phyloP scores from a whole-genome alignment of 1,284 basidiomycete species.

The Singerocomus inundabilis region DNA sequence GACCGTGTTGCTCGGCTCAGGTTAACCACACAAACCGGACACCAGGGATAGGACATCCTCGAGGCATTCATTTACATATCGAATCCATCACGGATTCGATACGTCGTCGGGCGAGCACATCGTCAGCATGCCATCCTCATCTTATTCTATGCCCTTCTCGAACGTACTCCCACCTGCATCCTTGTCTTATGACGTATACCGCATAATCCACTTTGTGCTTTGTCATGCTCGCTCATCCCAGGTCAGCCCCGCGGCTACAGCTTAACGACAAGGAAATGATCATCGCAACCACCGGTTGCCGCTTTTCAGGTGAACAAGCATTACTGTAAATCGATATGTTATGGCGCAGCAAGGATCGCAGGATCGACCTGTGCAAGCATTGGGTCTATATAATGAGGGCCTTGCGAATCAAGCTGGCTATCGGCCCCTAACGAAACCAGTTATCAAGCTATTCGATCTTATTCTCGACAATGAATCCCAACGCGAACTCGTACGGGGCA shows the following conservation, averaged over 20 bases:
- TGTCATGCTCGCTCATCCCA: background rate
- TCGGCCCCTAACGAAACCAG: background rate
- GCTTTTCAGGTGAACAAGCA: background rate
- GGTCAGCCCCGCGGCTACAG: background rate
- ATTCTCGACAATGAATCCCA: background rate
- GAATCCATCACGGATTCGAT: no score
- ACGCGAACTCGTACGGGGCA: background rate
- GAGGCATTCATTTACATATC: no score
- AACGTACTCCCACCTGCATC: no score
- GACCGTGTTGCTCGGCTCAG: no score
- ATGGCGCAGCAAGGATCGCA: background rate
- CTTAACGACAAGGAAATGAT: background rate
- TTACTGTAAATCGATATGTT: background rate
- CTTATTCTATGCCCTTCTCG: background rate
- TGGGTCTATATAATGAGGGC: constrained; percentile 16
- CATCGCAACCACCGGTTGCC: background rate
- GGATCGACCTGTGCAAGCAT: background rate
- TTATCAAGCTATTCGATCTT: background rate
- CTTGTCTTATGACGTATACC: no score
- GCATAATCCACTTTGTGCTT: no score
- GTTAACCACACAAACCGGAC: no score
- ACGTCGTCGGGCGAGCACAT: no score
- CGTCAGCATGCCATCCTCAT: background rate
- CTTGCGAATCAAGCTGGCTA: background rate
- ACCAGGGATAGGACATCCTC: no score